Evolutionary conservation across 805 yeast genomes (phyloP).

Genomic region (Vanderwaltozyma tropicalis): DNA sequence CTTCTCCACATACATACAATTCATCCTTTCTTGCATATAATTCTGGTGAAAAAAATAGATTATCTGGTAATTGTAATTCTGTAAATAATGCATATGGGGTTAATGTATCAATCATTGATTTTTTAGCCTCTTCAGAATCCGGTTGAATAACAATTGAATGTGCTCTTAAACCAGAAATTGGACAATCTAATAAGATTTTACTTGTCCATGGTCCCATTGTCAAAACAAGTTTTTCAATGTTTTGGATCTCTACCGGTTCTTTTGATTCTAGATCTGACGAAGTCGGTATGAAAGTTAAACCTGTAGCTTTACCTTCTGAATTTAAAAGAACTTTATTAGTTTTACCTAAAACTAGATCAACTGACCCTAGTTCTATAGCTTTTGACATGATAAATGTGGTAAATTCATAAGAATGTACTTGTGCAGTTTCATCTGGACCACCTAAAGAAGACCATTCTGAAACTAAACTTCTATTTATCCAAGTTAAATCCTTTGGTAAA

Average conservation of each 20-base stretch:
- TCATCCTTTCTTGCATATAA: conserved; percentile 92
- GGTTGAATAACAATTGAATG: conserved; percentile 91
- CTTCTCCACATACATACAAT: conserved; percentile 95
- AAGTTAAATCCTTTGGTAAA: conserved; percentile 58
- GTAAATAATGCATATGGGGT: conserved; percentile 92
- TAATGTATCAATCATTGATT: conserved; percentile 29
- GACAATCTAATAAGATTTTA: conserved; percentile 80
- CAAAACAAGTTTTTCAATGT: conserved; percentile 70
- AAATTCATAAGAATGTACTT: conserved; percentile 90
- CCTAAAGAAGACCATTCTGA: conserved; percentile 73
- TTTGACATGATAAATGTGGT: conserved; percentile 74
- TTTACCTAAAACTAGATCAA: conserved; percentile 79
- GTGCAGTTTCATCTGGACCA: conserved; percentile 82
- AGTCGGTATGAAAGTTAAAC: conserved; percentile 4
- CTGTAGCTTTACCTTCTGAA: conserved; percentile 27
- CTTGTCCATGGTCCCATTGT: conserved; percentile 98
- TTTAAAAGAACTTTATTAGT: conserved; percentile 49
- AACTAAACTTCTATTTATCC: conserved; percentile 62
- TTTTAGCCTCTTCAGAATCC: conserved; percentile 35
- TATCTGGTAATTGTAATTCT: conserved; percentile 61
- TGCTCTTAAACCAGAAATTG: conserved; percentile 87
- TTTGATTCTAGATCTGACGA: conserved; percentile 10
- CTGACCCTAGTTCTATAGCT: conserved; percentile 72
- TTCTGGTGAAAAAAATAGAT: conserved; percentile 78
- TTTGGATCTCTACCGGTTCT: conserved; percentile 35